Evolutionary conservation across 2,329 filamentous ascomycete species (phyloP), one percentile per base, ranked within the genome.

Genomic region (Fusarium papillatum): DNA sequence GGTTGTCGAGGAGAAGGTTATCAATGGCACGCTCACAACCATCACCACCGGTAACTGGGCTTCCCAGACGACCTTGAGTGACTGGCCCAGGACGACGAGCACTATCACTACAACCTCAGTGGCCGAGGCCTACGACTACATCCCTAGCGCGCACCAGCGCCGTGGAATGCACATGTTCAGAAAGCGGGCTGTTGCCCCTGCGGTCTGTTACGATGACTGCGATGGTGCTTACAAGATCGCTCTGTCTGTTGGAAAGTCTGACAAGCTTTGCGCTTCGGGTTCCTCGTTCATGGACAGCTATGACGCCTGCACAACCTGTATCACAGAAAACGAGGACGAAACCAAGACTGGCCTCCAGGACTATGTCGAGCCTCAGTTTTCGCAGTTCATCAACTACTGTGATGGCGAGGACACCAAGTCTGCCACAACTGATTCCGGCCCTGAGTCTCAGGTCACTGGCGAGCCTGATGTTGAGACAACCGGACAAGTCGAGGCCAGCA

Each of bases 11-110:
- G 77, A 85, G 7, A 83, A 83, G 66, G 80, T 83, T 3, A 66
- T 85, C 9, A 76, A 83, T 34, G 84, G 84, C 31, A 80, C 82
- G 13, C 79, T 84, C 3, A 86, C 82, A 0, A 90, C 88, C 2
- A 83, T 87, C 63, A 86, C 85, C 1, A 92, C 90, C 0, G 90
- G 90, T 3, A 87, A 91, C 78, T 92, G 88, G 87, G 84, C 78
- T 3, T 88, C 89, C 0, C 90, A 91, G 73, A 79, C 88, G 1
- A 84, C 82, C 16, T 68, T 90, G n/a, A 86, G 86, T 11, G 78
- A 78, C 8, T 82, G 77, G 76, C 80, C 81, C 1, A 71, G 64
- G 22, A 24, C 46, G 16, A 53, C 48, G 10, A 53, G 26, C 48
- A 53, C 48, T 7, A 55, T 11, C 7, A 72, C 79, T 9, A 64